Evolutionary conservation across 192 early-diverging fungal genomes (phyloP), one percentile per base, ranked within the genome.

Genomic region (Dispira simplex): DNA sequence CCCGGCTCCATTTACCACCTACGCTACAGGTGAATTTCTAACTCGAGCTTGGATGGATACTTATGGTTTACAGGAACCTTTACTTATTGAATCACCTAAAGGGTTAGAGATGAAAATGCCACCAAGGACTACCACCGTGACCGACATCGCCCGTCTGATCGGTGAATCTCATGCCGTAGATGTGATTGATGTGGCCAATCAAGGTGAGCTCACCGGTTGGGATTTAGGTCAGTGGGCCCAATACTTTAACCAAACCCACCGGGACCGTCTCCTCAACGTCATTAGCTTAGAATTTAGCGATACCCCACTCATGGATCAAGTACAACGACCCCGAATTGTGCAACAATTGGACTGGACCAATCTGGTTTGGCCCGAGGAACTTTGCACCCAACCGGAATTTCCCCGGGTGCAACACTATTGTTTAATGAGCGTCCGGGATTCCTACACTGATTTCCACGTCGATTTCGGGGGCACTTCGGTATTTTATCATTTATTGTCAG

Each of bases 351-450:
- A 92, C 68, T 92, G 90, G 90, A 80, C 81, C 64, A 85, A 92
- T 47, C 76, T 76, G 46, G 72, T 88, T 48, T 92, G 90, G 90
- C 90, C 90, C 6, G 12, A 62, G 5, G 60, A 68, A 11, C 47
- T 81, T n/a, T 74, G 73, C 53, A 55, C 16, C 48, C 48, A 44
- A 21, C 70, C 60, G 25, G 88, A 90, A 70, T 89, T 85, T 68
- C 90, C 90, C 5, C 77, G 80, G 58, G 88, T 90, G 0, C 90
- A 92, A 67, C 74, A 90, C 3, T 92, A 92, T 65, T 92, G 90
- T 65, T 67, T 92, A 46, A 92, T 92, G 90, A 82, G 85, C 32
- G 83, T 88, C 23, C 79, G 85, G 68, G 87, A 90, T 62, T 83
- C 85, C 21, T 90, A 85, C 66, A 90, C 88, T 13, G 88, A 90